phyloP scores from a whole-genome alignment of 2,329 filamentous ascomycete genomes.

The Aspergillus viridinutans region DNA sequence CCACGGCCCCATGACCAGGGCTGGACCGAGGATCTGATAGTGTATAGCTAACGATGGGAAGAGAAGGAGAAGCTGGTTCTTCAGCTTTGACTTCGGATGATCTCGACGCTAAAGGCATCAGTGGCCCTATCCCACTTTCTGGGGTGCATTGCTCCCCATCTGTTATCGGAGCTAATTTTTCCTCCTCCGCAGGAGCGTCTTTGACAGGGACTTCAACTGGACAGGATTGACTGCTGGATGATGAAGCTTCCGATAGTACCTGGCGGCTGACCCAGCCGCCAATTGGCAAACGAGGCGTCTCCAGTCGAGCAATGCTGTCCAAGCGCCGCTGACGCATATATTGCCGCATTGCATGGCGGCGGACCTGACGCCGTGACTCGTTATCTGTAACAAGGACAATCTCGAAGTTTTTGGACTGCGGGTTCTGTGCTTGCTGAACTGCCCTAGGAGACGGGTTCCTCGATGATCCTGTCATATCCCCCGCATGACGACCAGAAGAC shows the following conservation, averaged over 20 bases:
- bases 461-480: constrained; percentile 4
- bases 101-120: constrained; percentile 8
- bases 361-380: constrained; percentile 30
- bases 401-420: constrained; percentile 26
- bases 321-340: constrained; percentile 31
- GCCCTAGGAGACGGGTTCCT: constrained; percentile 4
- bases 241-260: background rate
- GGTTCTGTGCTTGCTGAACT: constrained; percentile 3
- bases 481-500: constrained; percentile 7
- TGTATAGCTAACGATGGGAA: constrained; percentile 3
- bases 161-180: constrained; percentile 3
- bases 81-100: constrained; percentile 12
- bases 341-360: constrained; percentile 34
- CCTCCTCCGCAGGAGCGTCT: constrained; percentile 1
- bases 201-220: constrained; percentile 9
- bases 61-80: constrained; percentile 3
- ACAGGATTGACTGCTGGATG: constrained; percentile 6
- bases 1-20: constrained; percentile 13
- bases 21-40: constrained; percentile 11
- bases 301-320: constrained; percentile 29
- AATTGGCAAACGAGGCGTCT: constrained; percentile 24
- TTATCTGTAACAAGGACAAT: constrained; percentile 32
- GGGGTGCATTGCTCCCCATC: constrained; percentile 5
- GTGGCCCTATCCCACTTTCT: constrained; percentile 3
- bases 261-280: constrained; percentile 20